Percentiles rank a stretch among this genome's conserved stretches.
phyloP scores from a whole-genome alignment of 495 filamentous ascomycete genomes.

The Pyrenula aspistea region DNA sequence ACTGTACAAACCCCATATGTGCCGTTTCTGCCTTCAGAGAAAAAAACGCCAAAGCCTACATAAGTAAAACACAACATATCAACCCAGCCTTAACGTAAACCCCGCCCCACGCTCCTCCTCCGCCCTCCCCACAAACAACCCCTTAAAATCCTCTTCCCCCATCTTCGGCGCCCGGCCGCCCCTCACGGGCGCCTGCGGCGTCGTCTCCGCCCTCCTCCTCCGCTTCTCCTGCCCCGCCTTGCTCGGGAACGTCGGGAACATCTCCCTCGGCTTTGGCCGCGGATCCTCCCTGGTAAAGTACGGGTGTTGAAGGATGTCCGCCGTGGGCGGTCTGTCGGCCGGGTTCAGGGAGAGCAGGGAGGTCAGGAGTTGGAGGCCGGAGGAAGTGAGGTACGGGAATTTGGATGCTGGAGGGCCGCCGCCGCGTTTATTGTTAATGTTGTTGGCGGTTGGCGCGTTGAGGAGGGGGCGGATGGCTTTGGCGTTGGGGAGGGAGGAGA shows the following conservation, averaged over 20 bases:
- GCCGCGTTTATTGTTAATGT: constrained; percentile 13
- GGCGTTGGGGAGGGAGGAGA: constrained; percentile 81
- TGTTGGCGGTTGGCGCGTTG: constrained; percentile 15
- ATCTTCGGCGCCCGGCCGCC: constrained; percentile 58
- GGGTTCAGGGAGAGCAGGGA: constrained; percentile 69
- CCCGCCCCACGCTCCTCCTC: constrained; percentile 69
- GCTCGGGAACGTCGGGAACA: constrained; percentile 88
- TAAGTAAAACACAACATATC: constrained; percentile 4
- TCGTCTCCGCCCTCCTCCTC: constrained; percentile 39
- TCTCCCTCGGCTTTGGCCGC: constrained; percentile 68
- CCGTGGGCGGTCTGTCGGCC: constrained; percentile 52
- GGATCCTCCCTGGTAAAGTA: constrained; percentile 88
- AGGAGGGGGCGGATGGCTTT: constrained; percentile 68
- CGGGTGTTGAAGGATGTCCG: constrained; percentile 58
- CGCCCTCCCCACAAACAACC: constrained; percentile 59
- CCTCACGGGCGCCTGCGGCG: constrained; percentile 75
- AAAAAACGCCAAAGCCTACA: too few species aligned
- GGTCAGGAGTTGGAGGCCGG: constrained; percentile 58
- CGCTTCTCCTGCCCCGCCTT: constrained; percentile 89
- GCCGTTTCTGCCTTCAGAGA: too few species aligned
- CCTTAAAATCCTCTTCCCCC: constrained; percentile 63
- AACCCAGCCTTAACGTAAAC: constrained; percentile 64
- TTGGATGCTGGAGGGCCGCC: constrained; percentile 43
- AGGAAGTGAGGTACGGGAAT: constrained; percentile 71
- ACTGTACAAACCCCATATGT: too few species aligned